A percentile compares a stretch with the other conserved stretches of the same genome.
Conservation (phyloP, 768 basidiomycete species). For the Brasilioporus rufonigricans region DNA sequence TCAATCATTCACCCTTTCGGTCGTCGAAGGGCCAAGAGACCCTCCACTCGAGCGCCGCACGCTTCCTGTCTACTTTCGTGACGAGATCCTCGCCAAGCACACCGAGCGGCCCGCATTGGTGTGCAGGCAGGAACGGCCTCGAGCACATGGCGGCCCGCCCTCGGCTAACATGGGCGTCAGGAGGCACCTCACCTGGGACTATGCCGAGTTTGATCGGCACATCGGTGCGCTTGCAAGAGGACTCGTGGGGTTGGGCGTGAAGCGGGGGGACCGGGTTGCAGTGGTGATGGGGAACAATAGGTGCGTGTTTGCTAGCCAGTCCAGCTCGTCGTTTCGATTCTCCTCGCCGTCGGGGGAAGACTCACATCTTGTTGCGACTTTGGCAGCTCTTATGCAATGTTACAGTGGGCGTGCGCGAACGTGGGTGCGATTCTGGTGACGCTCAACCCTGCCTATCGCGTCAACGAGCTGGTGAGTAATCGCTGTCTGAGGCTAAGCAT, state of each 20-base stretch:
- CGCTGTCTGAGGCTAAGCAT: not conserved
- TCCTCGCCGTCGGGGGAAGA: not conserved
- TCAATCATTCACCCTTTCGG: constrained; percentile 44
- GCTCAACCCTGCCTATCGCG: constrained; percentile 77
- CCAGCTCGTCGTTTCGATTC: not conserved
- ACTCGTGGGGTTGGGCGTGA: constrained; percentile 63
- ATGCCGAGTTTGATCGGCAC: constrained; percentile 63
- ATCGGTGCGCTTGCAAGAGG: constrained; percentile 70
- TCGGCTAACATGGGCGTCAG: constrained; percentile 48
- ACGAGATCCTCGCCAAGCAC: constrained; percentile 51
- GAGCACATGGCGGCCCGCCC: constrained; percentile 59
- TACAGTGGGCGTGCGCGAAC: constrained; percentile 86
- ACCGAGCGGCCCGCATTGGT: constrained; percentile 59
- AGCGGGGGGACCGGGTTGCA: constrained; percentile 73
- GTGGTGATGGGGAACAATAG: constrained; percentile 84
- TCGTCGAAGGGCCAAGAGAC: constrained; percentile 53
- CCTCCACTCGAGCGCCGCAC: constrained; percentile 58
- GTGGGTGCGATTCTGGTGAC: constrained; percentile 83
- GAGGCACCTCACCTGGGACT: constrained; percentile 70
- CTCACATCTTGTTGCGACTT: not conserved
- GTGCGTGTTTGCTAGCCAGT: constrained; percentile 34
- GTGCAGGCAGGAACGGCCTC: constrained; percentile 55
- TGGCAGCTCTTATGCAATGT: constrained; percentile 67
- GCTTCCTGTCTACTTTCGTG: constrained; percentile 58
- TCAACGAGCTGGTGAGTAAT: constrained; percentile 63